Evolutionary conservation across 2,329 filamentous ascomycete species (phyloP).

Genomic region (Thelonectria discophora): DNA sequence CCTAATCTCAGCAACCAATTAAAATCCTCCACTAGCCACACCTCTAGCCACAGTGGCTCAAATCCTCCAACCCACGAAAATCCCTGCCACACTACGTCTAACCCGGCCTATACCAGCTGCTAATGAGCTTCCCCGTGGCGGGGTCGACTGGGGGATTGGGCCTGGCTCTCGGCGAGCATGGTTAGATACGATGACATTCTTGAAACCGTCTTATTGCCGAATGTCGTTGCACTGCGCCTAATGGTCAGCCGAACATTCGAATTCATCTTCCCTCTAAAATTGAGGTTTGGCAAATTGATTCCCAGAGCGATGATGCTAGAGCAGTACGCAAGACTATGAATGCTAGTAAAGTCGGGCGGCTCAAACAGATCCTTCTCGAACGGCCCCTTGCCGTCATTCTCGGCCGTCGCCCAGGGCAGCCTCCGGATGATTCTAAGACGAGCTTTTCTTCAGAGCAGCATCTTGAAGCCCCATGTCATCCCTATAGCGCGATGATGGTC

Average conservation of each 20-base stretch:
- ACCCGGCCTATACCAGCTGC: slow-evolving; percentile 67
- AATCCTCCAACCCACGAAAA: no score
- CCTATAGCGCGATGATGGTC: no score
- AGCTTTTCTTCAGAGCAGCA: no score
- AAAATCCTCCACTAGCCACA: no score
- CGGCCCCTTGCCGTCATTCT: slow-evolving; percentile 54
- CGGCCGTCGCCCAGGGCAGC: slow-evolving; percentile 68
- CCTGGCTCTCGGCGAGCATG: slow-evolving; percentile 61
- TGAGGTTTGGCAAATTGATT: slow-evolving; percentile 56
- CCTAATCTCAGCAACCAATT: no score
- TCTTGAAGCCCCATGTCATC: no score
- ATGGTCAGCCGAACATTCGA: neutral
- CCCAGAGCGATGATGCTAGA: slow-evolving; percentile 54
- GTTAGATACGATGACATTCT: slow-evolving; percentile 70
- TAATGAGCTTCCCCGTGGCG: slow-evolving; percentile 62
- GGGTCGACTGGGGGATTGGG: slow-evolving; percentile 64
- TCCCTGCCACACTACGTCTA: no score
- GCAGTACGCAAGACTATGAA: slow-evolving; percentile 67
- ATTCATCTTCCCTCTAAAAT: slow-evolving; percentile 14
- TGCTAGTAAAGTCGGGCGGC: slow-evolving; percentile 75
- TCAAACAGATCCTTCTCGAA: slow-evolving; percentile 80
- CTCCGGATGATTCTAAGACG: slow-evolving; percentile 76
- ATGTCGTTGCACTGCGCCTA: slow-evolving; percentile 60
- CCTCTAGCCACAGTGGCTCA: no score
- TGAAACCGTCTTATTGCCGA: slow-evolving; percentile 68